Evolutionary conservation across 1,139 yeast genomes (phyloP), one percentile per base, ranked within the genome.

Genomic region (Entelexis sorbosivorans): DNA sequence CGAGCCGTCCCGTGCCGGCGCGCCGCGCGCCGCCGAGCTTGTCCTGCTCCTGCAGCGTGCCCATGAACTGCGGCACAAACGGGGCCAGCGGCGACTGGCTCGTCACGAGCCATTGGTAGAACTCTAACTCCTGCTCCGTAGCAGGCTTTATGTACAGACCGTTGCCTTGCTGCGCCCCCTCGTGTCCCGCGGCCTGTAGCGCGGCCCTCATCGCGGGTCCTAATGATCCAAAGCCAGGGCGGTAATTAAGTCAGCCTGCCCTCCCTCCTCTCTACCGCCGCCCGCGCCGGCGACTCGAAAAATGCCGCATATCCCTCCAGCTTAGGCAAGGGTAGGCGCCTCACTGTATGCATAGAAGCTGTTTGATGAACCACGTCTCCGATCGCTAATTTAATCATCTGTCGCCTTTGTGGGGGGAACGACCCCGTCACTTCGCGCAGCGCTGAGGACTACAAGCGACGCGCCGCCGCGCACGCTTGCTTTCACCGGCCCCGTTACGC

Each of bases 131-230:
- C 58, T 77, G 79, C 26, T 66, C 67, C 0, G 68, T 64, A 0
- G 91, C 73, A 0, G 81, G 79, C 65, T 91, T 91, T 53, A 85
- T 77, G 60, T 88, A 82, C 24, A 89, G 67, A 16, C 62, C 62
- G 11, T 76, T 67, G 1, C 89, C 94, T 24, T 76, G 76, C 56
- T 87, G 62, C 13, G 83, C 76, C 0, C 96, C 97, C 16, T 74
- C 83, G 63, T 91, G 98, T 11, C 98, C 98, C 0, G 97, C 98
- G 2, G 94, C 97, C 63, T 75, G 75, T 17, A 67, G 33, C 22
- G 53, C 53, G 19, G 47, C 42, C 24, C 22, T 45, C 53, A 52
- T 50, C 24, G 6, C 31, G 33, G 20, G 14, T 28, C 38, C 4
- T 5, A 22, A 16, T 38, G 29, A 22, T 22, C 8, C 31, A 14